A percentile compares a stretch with the other conserved stretches of the same genome.
Conservation (phyloP, 805 yeast species). For the Spathaspora arborariae region DNA sequence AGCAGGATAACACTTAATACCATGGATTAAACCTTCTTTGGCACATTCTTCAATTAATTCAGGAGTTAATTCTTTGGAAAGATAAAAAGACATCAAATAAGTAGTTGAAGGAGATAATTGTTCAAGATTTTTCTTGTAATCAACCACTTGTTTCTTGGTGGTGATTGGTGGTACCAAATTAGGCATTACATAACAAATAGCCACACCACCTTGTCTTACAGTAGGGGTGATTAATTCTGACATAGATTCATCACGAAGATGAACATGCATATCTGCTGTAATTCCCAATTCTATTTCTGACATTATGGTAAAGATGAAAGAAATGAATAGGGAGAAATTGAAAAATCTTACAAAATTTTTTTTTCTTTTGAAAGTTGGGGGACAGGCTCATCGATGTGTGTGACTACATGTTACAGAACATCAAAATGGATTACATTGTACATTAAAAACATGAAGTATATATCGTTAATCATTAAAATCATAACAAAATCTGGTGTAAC, state of each 20-base stretch:
- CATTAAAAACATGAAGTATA: background rate
- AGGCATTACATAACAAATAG: constrained; percentile 95
- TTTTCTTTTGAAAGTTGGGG: background rate
- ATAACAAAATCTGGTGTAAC: background rate
- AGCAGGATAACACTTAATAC: constrained; percentile 97
- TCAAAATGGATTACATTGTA: background rate
- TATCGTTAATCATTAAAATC: background rate
- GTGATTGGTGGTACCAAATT: constrained; percentile 91
- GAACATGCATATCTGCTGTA: constrained; percentile 94
- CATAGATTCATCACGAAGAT: constrained; percentile 91
- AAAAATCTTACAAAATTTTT: background rate
- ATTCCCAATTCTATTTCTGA: constrained; percentile 53
- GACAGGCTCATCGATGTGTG: background rate
- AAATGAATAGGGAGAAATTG: background rate
- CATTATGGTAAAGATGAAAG: constrained; percentile 2
- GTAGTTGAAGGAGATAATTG: constrained; percentile 75
- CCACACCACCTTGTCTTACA: constrained; percentile 83
- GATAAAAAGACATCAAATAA: constrained; percentile 86
- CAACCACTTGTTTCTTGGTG: constrained; percentile 64
- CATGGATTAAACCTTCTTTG: constrained; percentile 60
- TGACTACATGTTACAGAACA: background rate
- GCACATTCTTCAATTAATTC: constrained; percentile 82
- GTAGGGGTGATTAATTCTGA: constrained; percentile 90
- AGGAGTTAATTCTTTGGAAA: constrained; percentile 77
- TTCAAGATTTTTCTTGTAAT: constrained; percentile 64